Evolutionary conservation across 768 basidiomycete species (phyloP).

Genomic region (Amanita molliuscula): DNA sequence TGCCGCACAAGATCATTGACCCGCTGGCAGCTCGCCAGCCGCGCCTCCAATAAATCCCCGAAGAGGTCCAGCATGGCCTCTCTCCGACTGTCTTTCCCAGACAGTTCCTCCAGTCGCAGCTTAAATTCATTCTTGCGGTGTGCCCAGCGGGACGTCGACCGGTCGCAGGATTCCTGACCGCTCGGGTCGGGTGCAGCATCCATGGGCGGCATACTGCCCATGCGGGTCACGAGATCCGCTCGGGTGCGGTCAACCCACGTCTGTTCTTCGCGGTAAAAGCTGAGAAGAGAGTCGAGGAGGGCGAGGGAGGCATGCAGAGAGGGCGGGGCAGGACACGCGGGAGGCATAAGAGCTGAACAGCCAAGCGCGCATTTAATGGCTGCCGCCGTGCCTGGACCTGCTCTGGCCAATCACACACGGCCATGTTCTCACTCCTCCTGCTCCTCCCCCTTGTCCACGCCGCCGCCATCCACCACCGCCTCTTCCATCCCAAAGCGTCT

Average conservation of each 20-base stretch:
- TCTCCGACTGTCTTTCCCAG: constrained; percentile 6
- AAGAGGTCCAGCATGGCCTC: constrained; percentile 57
- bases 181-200: not conserved
- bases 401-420: constrained; percentile 14
- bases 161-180: not conserved
- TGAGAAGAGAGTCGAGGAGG: constrained; percentile 53
- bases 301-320: constrained; percentile 38
- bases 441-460: constrained; percentile 11
- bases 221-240: constrained; percentile 41
- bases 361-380: not conserved
- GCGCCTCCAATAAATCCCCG: constrained; percentile 60
- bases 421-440: constrained; percentile 9
- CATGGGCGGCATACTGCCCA: constrained; percentile 9
- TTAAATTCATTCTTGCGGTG: constrained; percentile 53
- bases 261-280: constrained; percentile 62
- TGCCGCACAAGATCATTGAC: constrained; percentile 47
- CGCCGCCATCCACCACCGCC: constrained; percentile 27
- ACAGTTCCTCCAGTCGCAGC: constrained; percentile 26
- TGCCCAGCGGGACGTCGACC: constrained; percentile 31
- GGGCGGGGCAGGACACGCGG: constrained; percentile 20
- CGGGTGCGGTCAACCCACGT: constrained; percentile 65
- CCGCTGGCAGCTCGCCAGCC: constrained; percentile 69
- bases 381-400: constrained; percentile 14
- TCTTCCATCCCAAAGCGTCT: constrained; percentile 36
- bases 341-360: constrained; percentile 4